phyloP scores from a whole-genome alignment of 2,329 filamentous ascomycete species.

The Venturia carpophila region DNA sequence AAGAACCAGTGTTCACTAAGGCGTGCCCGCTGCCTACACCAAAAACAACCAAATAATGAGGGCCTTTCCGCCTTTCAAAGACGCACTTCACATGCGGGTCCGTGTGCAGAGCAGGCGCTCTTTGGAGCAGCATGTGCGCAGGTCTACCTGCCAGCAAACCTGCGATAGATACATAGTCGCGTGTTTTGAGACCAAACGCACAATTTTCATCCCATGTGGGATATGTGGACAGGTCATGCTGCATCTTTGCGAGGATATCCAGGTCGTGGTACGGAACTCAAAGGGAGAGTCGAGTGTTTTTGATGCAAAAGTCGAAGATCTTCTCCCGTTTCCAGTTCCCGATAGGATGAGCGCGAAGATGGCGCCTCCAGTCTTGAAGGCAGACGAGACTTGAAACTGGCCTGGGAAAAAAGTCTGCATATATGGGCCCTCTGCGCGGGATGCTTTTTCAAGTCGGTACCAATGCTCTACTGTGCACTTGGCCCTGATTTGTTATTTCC shows the following conservation, averaged over 20 bases:
- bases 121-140: slow-evolving; percentile 2
- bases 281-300: neutral
- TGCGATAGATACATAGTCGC: slow-evolving; percentile 8
- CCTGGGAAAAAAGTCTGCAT: neutral
- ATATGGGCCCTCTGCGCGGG: neutral
- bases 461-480: neutral
- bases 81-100: neutral
- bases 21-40: neutral
- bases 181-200: neutral
- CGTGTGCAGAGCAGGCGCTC: neutral
- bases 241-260: slow-evolving; percentile 11
- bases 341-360: neutral
- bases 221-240: slow-evolving; percentile 8
- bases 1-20: neutral
- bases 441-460: neutral
- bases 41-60: neutral
- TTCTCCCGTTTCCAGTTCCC: neutral
- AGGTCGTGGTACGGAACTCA: neutral
- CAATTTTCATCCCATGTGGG: slow-evolving; percentile 2
- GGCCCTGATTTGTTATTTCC: neutral
- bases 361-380: neutral
- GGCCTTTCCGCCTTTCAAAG: neutral
- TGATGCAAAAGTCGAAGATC: neutral
- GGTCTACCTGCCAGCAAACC: neutral
- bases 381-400: neutral